Percentiles rank a stretch among this genome's conserved stretches.
phyloP scores from a whole-genome alignment of 768 basidiomycete species.

The Termitomyces sp. region DNA sequence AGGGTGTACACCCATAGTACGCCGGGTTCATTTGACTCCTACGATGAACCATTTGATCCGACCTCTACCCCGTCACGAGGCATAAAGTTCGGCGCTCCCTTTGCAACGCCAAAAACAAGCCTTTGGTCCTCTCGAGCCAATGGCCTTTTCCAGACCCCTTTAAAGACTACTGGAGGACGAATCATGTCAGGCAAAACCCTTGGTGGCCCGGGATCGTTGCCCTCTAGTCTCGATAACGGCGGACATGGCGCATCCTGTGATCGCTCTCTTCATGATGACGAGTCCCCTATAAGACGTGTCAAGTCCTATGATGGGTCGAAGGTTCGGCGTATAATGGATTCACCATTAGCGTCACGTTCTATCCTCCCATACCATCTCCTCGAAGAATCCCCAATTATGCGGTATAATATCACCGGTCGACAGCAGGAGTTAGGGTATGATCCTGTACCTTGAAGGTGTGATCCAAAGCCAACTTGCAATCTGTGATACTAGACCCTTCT shows the following conservation, averaged over 20 bases:
- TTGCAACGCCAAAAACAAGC: constrained; percentile 61
- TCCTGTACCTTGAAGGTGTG: constrained; percentile 6
- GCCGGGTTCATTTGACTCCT: constrained; percentile 34
- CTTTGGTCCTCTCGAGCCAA: constrained; percentile 42
- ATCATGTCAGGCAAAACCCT: constrained; percentile 24
- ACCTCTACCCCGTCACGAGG: constrained; percentile 81
- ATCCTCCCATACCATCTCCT: constrained; percentile 17
- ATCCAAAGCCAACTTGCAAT: neutral
- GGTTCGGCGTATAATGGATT: constrained; percentile 30
- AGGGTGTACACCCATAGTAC: constrained; percentile 36
- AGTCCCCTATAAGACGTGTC: constrained; percentile 52
- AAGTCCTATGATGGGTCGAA: constrained; percentile 29
- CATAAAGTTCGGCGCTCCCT: constrained; percentile 55
- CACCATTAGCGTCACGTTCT: constrained; percentile 28
- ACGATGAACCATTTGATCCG: constrained; percentile 71
- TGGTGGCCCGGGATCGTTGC: constrained; percentile 26
- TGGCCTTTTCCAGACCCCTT: constrained; percentile 54
- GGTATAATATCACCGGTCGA: constrained; percentile 19
- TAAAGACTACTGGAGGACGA: constrained; percentile 30
- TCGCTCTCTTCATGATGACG: constrained; percentile 35
- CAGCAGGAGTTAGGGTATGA: constrained; percentile 4
- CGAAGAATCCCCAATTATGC: constrained; percentile 35
- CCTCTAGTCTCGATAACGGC: constrained; percentile 28
- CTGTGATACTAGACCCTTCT: neutral
- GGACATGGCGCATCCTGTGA: constrained; percentile 23